Conservation (phyloP, 2,329 filamentous ascomycete species). For the Coniochaeta pulveracea region DNA sequence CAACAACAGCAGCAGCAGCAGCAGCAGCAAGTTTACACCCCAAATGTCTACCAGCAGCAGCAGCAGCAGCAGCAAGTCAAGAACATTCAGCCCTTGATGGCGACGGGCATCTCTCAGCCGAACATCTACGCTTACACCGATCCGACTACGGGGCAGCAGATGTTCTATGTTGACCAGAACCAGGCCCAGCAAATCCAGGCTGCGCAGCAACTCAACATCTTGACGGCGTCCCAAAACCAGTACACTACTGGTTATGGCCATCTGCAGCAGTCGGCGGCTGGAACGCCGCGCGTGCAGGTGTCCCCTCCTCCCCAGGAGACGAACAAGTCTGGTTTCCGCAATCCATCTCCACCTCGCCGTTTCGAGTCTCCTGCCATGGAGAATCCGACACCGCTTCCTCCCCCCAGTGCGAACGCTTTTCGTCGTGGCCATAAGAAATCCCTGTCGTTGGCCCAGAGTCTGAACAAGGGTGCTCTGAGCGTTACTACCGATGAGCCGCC, state of each 20-base stretch:
- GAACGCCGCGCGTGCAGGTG: conserved; percentile 65
- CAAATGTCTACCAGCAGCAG: conserved; percentile 33
- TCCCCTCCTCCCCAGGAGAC: conserved; percentile 63
- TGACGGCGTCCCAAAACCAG: conserved; percentile 18
- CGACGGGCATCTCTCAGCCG: conserved; percentile 48
- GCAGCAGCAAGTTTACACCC: conserved; percentile 14
- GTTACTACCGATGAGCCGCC: conserved; percentile 33
- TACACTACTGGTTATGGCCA: conserved; percentile 26
- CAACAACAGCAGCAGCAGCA: conserved; percentile 43
- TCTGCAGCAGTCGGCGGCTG: conserved; percentile 35
- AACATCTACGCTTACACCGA: conserved; percentile 79
- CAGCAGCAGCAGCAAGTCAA: conserved; percentile 50
- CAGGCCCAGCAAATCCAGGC: conserved; percentile 29
- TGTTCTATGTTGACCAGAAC: conserved; percentile 64
- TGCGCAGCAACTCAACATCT: conserved; percentile 27
- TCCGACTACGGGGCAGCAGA: conserved; percentile 73
- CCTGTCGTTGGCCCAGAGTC: conserved; percentile 55
- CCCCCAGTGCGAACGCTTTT: conserved; percentile 83
- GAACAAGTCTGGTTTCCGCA: conserved; percentile 41
- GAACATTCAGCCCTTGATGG: conserved; percentile 51
- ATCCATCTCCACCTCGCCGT: conserved; percentile 54
- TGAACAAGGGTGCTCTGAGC: conserved; percentile 36
- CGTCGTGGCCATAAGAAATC: conserved; percentile 90
- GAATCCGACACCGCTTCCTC: conserved; percentile 56
- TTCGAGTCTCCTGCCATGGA: conserved; percentile 55